phyloP scores from a whole-genome alignment of 768 basidiomycete species.

The Fomitopsis serialis region DNA sequence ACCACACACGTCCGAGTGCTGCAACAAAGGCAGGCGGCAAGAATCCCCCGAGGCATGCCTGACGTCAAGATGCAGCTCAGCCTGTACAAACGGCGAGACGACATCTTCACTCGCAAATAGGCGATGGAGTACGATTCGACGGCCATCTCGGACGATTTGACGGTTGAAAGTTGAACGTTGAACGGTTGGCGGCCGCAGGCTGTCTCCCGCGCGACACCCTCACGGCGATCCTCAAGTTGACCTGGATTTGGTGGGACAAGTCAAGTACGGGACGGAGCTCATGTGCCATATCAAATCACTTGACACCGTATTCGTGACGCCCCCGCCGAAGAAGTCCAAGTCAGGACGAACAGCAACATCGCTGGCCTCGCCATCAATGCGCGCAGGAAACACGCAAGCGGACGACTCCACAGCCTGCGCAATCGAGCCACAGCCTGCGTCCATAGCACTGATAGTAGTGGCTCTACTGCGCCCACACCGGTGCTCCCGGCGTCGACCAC shows the following conservation, averaged over 20 bases:
- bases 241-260: background rate
- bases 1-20: background rate
- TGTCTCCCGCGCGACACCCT: background rate
- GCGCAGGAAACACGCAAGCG: too few species aligned
- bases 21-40: background rate
- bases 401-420: too few species aligned
- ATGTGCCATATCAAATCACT: background rate
- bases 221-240: background rate
- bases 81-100: background rate
- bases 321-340: background rate
- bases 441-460: too few species aligned
- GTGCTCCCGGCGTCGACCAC: too few species aligned
- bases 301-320: background rate
- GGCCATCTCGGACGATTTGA: background rate
- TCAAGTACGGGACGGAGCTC: background rate
- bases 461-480: too few species aligned
- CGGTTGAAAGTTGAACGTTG: too few species aligned
- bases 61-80: background rate
- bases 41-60: background rate
- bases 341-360: too few species aligned
- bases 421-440: too few species aligned
- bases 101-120: slow-evolving; percentile 6
- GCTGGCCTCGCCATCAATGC: too few species aligned
- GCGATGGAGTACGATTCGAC: background rate
- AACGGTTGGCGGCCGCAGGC: background rate